These are phyloP conservation scores for Penicillium bialowiezense DNA, from an alignment of 495 filamentous ascomycete species.

Conservation along the genomic window DNA sequence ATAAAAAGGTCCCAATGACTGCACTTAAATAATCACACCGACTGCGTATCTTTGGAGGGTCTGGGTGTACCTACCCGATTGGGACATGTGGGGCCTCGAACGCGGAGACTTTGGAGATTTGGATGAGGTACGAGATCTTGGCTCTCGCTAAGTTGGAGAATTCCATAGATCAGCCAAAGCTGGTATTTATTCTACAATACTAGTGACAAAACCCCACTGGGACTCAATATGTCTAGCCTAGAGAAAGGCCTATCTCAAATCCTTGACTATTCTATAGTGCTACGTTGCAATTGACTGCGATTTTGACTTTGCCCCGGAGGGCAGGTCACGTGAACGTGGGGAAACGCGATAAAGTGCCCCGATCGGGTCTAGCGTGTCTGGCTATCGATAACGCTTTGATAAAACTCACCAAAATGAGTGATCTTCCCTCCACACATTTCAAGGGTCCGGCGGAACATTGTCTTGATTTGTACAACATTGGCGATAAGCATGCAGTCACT, in stretches of 20 bases:
- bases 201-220: too few species aligned
- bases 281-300: too few species aligned
- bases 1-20: neutral
- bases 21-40: slow-evolving; percentile 13
- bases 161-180: too few species aligned
- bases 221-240: too few species aligned
- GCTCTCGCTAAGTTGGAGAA: too few species aligned
- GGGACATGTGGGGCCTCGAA: slow-evolving; percentile 1
- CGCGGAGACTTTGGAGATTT: too few species aligned
- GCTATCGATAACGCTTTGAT: slow-evolving; percentile 7
- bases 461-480: slow-evolving; percentile 1
- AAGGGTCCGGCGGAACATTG: neutral
- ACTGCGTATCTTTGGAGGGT: slow-evolving; percentile 10
- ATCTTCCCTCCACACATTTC: neutral
- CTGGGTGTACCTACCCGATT: slow-evolving; percentile 22
- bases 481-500: slow-evolving; percentile 8
- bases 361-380: neutral
- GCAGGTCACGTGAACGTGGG: neutral
- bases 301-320: neutral
- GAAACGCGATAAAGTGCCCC: neutral
- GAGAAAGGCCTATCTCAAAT: too few species aligned
- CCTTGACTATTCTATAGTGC: too few species aligned
- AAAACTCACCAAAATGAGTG: neutral
- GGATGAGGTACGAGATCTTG: too few species aligned
- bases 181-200: too few species aligned